Percentiles rank a stretch among this genome's conserved stretches.
These are phyloP conservation scores for Populus ilicifolia DNA, from an alignment of 345 rosid species.

Conservation along the genomic window DNA sequence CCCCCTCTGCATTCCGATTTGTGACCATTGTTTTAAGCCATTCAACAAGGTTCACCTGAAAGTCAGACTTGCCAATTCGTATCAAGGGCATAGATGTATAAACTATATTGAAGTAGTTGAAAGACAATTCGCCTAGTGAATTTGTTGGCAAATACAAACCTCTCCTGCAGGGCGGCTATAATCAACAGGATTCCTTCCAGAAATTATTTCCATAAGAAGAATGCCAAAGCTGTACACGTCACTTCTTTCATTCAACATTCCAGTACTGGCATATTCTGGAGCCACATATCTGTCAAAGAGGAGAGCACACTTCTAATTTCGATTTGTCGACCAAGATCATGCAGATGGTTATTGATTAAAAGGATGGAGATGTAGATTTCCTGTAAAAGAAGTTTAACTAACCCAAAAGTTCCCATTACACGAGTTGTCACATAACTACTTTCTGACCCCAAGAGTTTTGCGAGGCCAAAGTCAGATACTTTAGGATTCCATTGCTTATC, in stretches of 20 bases:
- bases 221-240: slow-evolving; percentile 94
- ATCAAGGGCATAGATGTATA: slow-evolving; percentile 1
- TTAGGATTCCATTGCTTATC: slow-evolving; percentile 85
- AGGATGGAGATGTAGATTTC: background rate
- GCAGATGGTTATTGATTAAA: background rate
- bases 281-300: slow-evolving; percentile 66
- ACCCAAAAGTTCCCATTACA: slow-evolving; percentile 76
- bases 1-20: slow-evolving; percentile 70
- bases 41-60: slow-evolving; percentile 86
- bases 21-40: slow-evolving; percentile 95
- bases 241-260: slow-evolving; percentile 95
- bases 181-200: slow-evolving; percentile 97
- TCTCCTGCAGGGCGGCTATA: slow-evolving; percentile 80
- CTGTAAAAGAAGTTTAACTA: slow-evolving; percentile 1
- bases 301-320: background rate
- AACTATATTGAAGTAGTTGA: slow-evolving; percentile 1
- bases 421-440: slow-evolving; percentile 86
- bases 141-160: slow-evolving; percentile 34
- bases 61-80: background rate
- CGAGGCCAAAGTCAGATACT: slow-evolving; percentile 85
- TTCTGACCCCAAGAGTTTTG: slow-evolving; percentile 85
- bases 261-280: slow-evolving; percentile 97
- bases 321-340: background rate
- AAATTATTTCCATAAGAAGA: slow-evolving; percentile 84
- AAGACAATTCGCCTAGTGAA: slow-evolving; percentile 1